phyloP scores from a whole-genome alignment of 805 yeast species.

The Lachancea mirantina region DNA sequence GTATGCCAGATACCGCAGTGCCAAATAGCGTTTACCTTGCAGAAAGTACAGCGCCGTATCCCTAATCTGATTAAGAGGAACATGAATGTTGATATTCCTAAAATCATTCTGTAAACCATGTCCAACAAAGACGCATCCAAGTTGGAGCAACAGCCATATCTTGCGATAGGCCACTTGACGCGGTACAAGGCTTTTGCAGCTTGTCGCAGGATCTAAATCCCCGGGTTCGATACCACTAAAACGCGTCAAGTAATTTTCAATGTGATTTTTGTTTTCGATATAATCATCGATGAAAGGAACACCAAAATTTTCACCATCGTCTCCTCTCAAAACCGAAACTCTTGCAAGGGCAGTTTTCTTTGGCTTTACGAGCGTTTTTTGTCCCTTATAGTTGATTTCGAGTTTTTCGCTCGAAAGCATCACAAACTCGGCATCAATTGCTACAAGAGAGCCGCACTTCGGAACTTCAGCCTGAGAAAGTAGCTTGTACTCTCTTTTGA shows the following conservation, averaged over 20 bases:
- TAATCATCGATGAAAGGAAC: slow-evolving; percentile 90
- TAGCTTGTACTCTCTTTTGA: slow-evolving; percentile 58
- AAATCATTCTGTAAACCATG: slow-evolving; percentile 91
- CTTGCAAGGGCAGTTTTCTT: slow-evolving; percentile 74
- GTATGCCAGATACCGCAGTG: slow-evolving; percentile 82
- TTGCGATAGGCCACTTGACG: slow-evolving; percentile 79
- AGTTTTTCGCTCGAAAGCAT: slow-evolving; percentile 67
- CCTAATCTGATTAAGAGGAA: slow-evolving; percentile 76
- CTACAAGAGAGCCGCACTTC: slow-evolving; percentile 64
- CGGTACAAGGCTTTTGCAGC: slow-evolving; percentile 65
- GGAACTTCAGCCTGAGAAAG: slow-evolving; percentile 68
- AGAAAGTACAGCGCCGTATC: slow-evolving; percentile 83
- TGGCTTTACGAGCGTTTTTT: slow-evolving; percentile 64
- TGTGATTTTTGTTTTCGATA: slow-evolving; percentile 61
- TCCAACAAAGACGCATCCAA: slow-evolving; percentile 90
- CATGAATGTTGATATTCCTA: slow-evolving; percentile 84
- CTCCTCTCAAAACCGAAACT: slow-evolving; percentile 76
- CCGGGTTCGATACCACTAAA: slow-evolving; percentile 93
- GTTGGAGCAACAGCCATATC: slow-evolving; percentile 80
- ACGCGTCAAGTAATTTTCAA: slow-evolving; percentile 80
- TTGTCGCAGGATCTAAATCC: slow-evolving; percentile 66
- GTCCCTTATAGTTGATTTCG: slow-evolving; percentile 71
- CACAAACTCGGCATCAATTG: slow-evolving; percentile 97
- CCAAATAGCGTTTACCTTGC: slow-evolving; percentile 69
- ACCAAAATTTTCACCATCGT: slow-evolving; percentile 56